Evolutionary conservation across 139 green algal species (phyloP), one percentile per base, ranked within the genome.

Genomic region (Chlamydomonas sphaeroides): DNA sequence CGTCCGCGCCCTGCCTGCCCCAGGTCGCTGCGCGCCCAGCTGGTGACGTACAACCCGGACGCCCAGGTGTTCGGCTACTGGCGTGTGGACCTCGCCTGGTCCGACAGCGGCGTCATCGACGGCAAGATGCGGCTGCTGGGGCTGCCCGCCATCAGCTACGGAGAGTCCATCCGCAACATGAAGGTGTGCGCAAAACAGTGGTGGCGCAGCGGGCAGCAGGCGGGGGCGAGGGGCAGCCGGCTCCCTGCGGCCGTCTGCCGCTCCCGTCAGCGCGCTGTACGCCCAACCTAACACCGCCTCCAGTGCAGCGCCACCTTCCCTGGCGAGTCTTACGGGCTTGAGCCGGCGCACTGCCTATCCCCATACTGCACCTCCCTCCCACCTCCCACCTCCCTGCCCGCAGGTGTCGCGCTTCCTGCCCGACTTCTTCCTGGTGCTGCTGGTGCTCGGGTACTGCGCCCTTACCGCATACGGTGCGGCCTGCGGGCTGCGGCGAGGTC

Each of bases 401-500:
- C 74, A 81, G 74, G n/a, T 71, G 7, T 18, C 17, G 11, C 59
- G 51, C 17, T 88, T 88, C 69, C 65, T 88, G 69, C 84, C 84
- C 23, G 84, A 88, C 69, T 88, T 82, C 69, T 74, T 85, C 65
- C 39, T 88, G 69, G 62, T 88, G 30, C 42, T 88, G 23, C 74
- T 88, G 8, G 61, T 82, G 18, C 68, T 83, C 26, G 61, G 35
- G 28, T 88, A 85, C 70, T 30, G 83, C 21, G 1, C 45, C 33
- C 59, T 76, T 23, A 72, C 84, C 17, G 5, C 61, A 2, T 53
- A n/a, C n/a, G n/a, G n/a, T n/a, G n/a, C n/a, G n/a, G n/a, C n/a
- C n/a, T n/a, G n/a, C n/a, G n/a, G n/a, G n/a, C n/a, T n/a, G n/a
- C n/a, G n/a, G n/a, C n/a, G n/a, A n/a, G n/a, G n/a, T n/a, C n/a